phyloP scores from a whole-genome alignment of 202 grass and related monocot species.

The Schoenoplectus tabernaemontani region DNA sequence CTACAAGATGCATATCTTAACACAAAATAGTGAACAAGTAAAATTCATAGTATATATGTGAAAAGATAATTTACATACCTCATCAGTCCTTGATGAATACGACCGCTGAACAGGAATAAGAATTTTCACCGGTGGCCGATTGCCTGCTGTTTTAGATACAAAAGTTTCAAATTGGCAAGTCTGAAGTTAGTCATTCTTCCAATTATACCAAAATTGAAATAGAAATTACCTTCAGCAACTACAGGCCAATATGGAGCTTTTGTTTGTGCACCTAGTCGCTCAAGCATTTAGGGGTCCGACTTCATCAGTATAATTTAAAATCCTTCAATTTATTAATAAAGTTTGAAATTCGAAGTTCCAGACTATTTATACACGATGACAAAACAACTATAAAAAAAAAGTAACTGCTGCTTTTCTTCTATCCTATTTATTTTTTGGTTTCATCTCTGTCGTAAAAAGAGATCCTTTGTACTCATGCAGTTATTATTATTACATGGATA shows the following conservation, averaged over 20 bases:
- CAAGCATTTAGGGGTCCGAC: constrained; percentile 65
- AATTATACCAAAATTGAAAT: background rate
- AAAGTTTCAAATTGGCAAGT: background rate
- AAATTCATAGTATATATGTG: constrained; percentile 15
- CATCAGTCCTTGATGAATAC: constrained; percentile 55
- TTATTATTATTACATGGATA: background rate
- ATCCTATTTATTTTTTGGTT: background rate
- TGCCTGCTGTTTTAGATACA: constrained; percentile 45
- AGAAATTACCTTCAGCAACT: constrained; percentile 71
- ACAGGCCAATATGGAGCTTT: constrained; percentile 85
- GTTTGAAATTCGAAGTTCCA: background rate
- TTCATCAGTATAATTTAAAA: constrained; percentile 93
- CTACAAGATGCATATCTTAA: constrained; percentile 20
- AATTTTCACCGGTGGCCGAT: constrained; percentile 73
- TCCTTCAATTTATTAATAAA: constrained; percentile 42
- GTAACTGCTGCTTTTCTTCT: background rate
- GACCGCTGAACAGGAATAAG: constrained; percentile 63
- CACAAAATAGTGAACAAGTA: constrained; percentile 20
- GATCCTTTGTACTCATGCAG: background rate
- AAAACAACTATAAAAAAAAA: constrained; percentile 11
- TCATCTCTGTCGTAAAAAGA: background rate
- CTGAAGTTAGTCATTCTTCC: background rate
- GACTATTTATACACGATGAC: background rate
- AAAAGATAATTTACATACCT: constrained; percentile 44
- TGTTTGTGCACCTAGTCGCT: constrained; percentile 85